Evolutionary conservation across 2,329 filamentous ascomycete genomes (phyloP), one percentile per base, ranked within the genome.

Genomic region (Nannizzia gypsea): DNA sequence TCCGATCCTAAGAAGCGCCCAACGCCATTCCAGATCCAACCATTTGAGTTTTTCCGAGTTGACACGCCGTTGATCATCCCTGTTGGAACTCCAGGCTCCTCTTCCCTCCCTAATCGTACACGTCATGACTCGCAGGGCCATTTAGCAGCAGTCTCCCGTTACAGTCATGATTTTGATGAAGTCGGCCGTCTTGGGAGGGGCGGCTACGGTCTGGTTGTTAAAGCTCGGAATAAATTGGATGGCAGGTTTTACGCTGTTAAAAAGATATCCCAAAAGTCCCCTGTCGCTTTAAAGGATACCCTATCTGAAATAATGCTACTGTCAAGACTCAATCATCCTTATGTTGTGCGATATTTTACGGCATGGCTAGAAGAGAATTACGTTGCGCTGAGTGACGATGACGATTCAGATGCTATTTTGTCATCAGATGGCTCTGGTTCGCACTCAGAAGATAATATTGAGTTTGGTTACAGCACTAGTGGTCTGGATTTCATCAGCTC

Each of bases 231-330:
- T 72, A 96, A 93, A 74, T 83, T 96, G 3, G 93, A 97, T 70
- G 89, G 89, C 0, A 88, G 91, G 61, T 86, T 95, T 48, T 99
- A 97, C 73, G 93, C 93, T 17, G 89, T 99, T 70, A 99, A 99
- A 72, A 96, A 97, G 71, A 93, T 99, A 63, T 89, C 85, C 0
- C 89, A 93, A 66, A 86, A 86, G 57, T 89, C 89, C 0, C 82
- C 87, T 26, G 81, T 85, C 9, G 78, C 80, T 3, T 68, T 81
- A 57, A 76, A 78, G 61, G 75, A 76, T 61, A 89, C 88, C 61
- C 78, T 97, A 42, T 91, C 88, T 0, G 88, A 96, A 69, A 92
- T 96, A 44, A 87, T 91, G 70, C 76, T 97, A 6, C 78, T 99
- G 15, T 95, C 92, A n/a, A 84, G 90, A 62, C 81, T 99, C 60